Percentiles rank a stretch among this genome's conserved stretches.
These are phyloP conservation scores for Rhodotorula sp. DNA, from an alignment of 1,284 basidiomycete species.

Conservation along the genomic window DNA sequence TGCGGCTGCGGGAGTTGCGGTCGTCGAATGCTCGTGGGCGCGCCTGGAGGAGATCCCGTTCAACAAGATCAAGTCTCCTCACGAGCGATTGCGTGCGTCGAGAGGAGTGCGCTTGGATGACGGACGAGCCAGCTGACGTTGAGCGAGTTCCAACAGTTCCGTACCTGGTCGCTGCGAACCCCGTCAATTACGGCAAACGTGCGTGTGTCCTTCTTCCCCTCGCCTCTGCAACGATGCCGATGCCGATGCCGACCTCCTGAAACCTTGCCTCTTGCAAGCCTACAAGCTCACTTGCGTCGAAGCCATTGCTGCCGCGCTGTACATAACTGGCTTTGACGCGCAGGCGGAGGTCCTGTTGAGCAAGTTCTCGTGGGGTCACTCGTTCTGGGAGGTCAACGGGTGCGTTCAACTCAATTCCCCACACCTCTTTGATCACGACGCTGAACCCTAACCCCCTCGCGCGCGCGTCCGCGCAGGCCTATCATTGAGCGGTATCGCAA, in stretches of 20 bases:
- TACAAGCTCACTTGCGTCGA: slow-evolving; percentile 56
- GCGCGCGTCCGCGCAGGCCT: slow-evolving; percentile 49
- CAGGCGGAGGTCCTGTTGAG: slow-evolving; percentile 73
- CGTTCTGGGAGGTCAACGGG: slow-evolving; percentile 82
- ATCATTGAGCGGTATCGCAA: slow-evolving; percentile 70
- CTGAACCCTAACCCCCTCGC: too few species aligned
- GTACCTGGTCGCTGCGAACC: slow-evolving; percentile 87
- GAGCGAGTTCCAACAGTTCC: slow-evolving; percentile 64
- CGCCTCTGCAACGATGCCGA: too few species aligned
- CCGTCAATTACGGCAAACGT: slow-evolving; percentile 92
- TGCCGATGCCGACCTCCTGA: too few species aligned
- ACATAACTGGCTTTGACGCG: slow-evolving; percentile 76
- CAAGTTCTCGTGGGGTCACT: slow-evolving; percentile 81
- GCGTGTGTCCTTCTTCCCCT: slow-evolving; percentile 55
- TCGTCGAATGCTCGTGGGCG: slow-evolving; percentile 98
- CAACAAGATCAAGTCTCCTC: slow-evolving; percentile 83
- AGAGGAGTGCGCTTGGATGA: neutral
- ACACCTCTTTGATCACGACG: neutral
- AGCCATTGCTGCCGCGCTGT: slow-evolving; percentile 87
- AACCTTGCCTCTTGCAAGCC: slow-evolving; percentile 17
- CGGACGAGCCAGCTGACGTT: neutral
- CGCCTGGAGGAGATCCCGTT: slow-evolving; percentile 92
- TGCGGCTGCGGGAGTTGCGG: slow-evolving; percentile 73
- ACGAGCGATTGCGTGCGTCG: slow-evolving; percentile 79
- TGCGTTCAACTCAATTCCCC: slow-evolving; percentile 43